Percentiles rank a stretch among this genome's conserved stretches.
Conservation (phyloP, 495 filamentous ascomycete genomes). For the Parachaetomium inaequale region DNA sequence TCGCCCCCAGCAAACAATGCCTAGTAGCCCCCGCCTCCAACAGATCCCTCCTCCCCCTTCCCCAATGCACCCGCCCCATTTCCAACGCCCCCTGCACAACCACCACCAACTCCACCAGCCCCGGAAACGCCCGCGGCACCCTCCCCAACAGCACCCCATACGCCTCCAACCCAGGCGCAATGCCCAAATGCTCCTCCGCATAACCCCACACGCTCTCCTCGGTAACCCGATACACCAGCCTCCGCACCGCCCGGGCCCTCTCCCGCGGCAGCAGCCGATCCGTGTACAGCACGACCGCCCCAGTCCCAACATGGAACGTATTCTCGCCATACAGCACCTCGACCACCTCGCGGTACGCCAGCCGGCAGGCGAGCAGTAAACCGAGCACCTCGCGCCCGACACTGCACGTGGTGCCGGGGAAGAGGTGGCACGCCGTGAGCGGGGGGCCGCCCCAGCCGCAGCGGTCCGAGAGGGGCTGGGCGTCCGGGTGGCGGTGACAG, state of each 20-base stretch:
- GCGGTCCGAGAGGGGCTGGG: slow-evolving; percentile 13
- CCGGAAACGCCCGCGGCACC: slow-evolving; percentile 16
- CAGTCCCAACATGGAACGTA: slow-evolving; percentile 20
- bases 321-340: slow-evolving; percentile 25
- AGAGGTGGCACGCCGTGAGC: slow-evolving; percentile 15
- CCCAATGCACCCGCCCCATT: not conserved
- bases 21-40: not conserved
- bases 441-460: slow-evolving; percentile 16
- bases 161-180: slow-evolving; percentile 12
- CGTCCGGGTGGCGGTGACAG: slow-evolving; percentile 23
- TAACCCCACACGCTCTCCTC: slow-evolving; percentile 12
- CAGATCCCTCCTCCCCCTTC: not conserved
- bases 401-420: slow-evolving; percentile 6
- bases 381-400: slow-evolving; percentile 8
- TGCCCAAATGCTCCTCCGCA: slow-evolving; percentile 16
- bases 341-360: slow-evolving; percentile 22
- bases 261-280: not conserved
- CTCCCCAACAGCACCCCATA: slow-evolving; percentile 11
- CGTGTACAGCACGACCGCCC: slow-evolving; percentile 10
- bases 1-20: not conserved
- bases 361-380: slow-evolving; percentile 18
- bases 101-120: slow-evolving; percentile 5
- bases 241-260: not conserved
- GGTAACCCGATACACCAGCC: not conserved
- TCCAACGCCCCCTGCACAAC: not conserved